phyloP scores from a whole-genome alignment of 2,329 filamentous ascomycete genomes.

The Emergomyces pasteurianus region DNA sequence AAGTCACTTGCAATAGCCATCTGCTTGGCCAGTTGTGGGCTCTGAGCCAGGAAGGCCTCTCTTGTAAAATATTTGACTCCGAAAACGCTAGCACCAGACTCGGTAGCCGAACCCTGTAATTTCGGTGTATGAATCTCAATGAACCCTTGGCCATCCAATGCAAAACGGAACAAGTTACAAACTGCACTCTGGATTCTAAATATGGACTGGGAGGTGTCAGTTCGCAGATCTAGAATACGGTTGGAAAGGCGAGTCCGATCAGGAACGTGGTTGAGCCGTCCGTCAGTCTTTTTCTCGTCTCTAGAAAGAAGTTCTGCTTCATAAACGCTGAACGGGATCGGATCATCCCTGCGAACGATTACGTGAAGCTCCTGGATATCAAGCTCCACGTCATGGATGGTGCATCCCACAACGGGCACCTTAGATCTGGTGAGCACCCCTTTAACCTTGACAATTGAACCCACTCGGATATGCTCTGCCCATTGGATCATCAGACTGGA shows the following conservation, averaged over 20 bases:
- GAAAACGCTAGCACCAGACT: conserved; percentile 86
- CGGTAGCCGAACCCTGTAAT: conserved; percentile 77
- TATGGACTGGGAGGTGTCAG: conserved; percentile 74
- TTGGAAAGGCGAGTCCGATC: conserved; percentile 65
- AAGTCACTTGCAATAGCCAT: conserved; percentile 87
- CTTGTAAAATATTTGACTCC: conserved; percentile 84
- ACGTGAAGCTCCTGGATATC: conserved; percentile 55
- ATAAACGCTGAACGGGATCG: conserved; percentile 57
- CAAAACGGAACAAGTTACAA: conserved; percentile 64
- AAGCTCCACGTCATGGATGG: conserved; percentile 65
- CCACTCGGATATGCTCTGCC: conserved; percentile 69
- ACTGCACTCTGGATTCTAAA: conserved; percentile 78
- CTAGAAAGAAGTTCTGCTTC: conserved; percentile 53
- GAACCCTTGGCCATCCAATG: conserved; percentile 64
- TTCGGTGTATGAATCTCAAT: conserved; percentile 93
- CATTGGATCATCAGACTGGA: conserved; percentile 71
- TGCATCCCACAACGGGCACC: conserved; percentile 62
- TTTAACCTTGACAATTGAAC: conserved; percentile 65
- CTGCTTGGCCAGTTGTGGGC: conserved; percentile 84
- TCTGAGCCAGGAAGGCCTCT: conserved; percentile 78
- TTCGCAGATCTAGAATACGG: conserved; percentile 72
- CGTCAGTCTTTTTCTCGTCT: conserved; percentile 45
- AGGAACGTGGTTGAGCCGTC: conserved; percentile 49
- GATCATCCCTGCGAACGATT: conserved; percentile 48
- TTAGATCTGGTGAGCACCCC: conserved; percentile 63